A percentile compares a stretch with the other conserved stretches of the same genome.
These are phyloP conservation scores for Mucor plumbeus DNA, from an alignment of 371 early-diverging fungal genomes.

Conservation along the genomic window DNA sequence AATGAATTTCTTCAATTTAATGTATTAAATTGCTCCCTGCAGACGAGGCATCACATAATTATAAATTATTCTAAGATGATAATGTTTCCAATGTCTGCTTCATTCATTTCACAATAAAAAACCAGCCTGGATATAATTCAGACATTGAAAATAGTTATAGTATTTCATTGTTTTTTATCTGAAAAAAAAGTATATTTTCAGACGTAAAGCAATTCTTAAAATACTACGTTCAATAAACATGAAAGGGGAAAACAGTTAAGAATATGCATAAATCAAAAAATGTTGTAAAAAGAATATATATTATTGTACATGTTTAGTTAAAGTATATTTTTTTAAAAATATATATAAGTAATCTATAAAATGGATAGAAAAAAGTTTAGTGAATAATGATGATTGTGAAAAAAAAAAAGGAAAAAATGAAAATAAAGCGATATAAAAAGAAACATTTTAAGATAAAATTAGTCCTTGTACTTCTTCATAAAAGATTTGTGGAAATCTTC, in stretches of 20 bases:
- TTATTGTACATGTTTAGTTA: constrained; percentile 8
- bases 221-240: too few relatives aligned
- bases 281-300: neutral
- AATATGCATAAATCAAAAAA: neutral
- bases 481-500: constrained; percentile 82
- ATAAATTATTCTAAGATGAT: too few relatives aligned
- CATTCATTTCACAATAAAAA: too few relatives aligned
- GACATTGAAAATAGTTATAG: too few relatives aligned
- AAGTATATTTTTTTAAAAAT: neutral
- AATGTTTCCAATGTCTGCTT: too few relatives aligned
- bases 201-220: too few relatives aligned
- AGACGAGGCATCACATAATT: too few relatives aligned
- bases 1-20: too few relatives aligned
- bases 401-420: neutral
- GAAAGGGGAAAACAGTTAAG: neutral
- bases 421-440: neutral
- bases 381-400: neutral
- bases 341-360: neutral
- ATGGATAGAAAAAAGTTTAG: neutral
- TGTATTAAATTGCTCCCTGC: too few relatives aligned
- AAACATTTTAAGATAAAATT: neutral
- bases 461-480: constrained; percentile 70
- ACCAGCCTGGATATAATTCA: too few relatives aligned
- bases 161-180: too few relatives aligned
- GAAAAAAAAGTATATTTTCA: too few relatives aligned